Evolutionary conservation across 768 basidiomycete species (phyloP).

Genomic region (Dentipellis sp.): DNA sequence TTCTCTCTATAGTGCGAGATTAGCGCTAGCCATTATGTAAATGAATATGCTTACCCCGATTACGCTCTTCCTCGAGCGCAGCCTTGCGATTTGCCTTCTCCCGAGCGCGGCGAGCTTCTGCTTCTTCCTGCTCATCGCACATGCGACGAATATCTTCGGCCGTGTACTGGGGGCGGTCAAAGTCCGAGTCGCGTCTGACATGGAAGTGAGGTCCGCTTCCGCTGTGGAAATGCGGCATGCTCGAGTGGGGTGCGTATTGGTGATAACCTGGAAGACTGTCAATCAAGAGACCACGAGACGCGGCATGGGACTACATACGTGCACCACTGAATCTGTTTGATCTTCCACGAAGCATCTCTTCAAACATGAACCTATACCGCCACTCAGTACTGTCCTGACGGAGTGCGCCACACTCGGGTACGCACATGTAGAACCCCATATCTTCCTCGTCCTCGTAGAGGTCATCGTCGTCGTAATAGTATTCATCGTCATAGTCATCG

Average conservation of each 20-base stretch:
- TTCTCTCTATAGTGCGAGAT: constrained; percentile 29
- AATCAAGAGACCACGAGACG: background rate
- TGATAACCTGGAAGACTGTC: background rate
- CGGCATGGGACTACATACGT: background rate
- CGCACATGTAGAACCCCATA: constrained; percentile 39
- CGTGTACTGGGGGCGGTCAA: background rate
- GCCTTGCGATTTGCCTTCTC: constrained; percentile 43
- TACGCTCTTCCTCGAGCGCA: constrained; percentile 34
- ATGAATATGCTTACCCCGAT: constrained; percentile 31
- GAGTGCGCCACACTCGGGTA: background rate
- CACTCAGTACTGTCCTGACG: constrained; percentile 5
- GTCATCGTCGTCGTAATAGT: constrained; percentile 28
- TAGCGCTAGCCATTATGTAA: constrained; percentile 4
- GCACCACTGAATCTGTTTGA: background rate
- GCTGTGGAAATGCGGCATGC: no score
- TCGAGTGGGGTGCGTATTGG: background rate
- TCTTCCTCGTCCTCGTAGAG: constrained; percentile 20
- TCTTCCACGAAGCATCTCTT: constrained; percentile 20
- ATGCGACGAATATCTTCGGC: constrained; percentile 38
- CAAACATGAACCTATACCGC: constrained; percentile 36
- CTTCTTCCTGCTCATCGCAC: constrained; percentile 46
- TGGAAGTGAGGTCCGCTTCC: no score
- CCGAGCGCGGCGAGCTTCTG: constrained; percentile 40
- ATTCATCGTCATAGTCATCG: constrained; percentile 23
- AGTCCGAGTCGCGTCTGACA: no score